These are phyloP conservation scores for Magnusiomyces ingens DNA, from an alignment of 1,139 yeast genomes.

Conservation along the genomic window DNA sequence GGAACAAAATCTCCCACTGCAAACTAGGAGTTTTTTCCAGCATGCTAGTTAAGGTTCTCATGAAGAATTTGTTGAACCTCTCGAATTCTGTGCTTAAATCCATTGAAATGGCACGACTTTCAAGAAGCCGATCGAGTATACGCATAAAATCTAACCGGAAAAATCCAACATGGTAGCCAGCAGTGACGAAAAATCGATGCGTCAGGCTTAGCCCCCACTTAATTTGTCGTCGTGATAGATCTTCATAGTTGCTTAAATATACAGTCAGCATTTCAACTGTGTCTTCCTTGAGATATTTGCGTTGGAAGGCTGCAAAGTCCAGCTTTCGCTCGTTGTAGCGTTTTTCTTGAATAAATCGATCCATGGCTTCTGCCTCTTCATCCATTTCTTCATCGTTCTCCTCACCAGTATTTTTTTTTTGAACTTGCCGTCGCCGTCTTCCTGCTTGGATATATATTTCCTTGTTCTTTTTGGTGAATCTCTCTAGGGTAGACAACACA, in stretches of 20 bases:
- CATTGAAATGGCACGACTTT: constrained; percentile 2
- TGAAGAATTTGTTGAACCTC: constrained; percentile 58
- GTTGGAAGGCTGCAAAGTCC: constrained; percentile 40
- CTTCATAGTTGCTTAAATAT: constrained; percentile 50
- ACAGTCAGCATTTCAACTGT: constrained; percentile 47
- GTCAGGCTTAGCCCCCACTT: constrained; percentile 63
- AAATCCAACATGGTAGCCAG: constrained; percentile 54
- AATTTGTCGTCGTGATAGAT: constrained; percentile 54
- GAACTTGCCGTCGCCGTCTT: constrained; percentile 32
- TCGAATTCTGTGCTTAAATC: constrained; percentile 34
- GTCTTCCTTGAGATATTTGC: constrained; percentile 36
- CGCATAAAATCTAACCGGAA: constrained; percentile 70
- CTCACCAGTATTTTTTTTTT: constrained; percentile 24
- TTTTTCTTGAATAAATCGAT: constrained; percentile 30
- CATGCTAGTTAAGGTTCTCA: constrained; percentile 53
- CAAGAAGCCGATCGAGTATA: constrained; percentile 43
- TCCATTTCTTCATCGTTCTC: constrained; percentile 43
- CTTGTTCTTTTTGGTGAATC: constrained; percentile 56
- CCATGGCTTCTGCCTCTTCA: constrained; percentile 39
- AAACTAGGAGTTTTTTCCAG: constrained; percentile 48
- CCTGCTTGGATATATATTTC: constrained; percentile 49
- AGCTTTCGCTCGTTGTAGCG: constrained; percentile 43
- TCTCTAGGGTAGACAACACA: constrained; percentile 60
- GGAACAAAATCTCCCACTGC: constrained; percentile 59
- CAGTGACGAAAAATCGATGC: constrained; percentile 62